Evolutionary conservation across 495 filamentous ascomycete genomes (phyloP).

Genomic region (Parmelia sp.): DNA sequence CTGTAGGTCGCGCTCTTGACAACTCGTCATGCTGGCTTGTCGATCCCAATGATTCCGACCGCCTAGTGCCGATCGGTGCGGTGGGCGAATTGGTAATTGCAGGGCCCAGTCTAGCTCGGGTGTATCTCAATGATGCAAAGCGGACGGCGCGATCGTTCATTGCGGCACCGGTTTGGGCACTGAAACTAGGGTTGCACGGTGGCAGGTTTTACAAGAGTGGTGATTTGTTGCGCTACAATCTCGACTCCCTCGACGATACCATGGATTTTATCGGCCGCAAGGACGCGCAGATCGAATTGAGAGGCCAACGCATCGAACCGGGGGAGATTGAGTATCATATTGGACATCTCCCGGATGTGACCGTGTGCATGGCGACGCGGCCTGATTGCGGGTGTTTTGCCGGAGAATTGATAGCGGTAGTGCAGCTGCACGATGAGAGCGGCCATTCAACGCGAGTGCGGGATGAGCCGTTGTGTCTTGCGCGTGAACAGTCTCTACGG

Average conservation of each 20-base stretch:
- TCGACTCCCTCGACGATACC: constrained; percentile 25
- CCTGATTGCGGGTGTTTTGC: constrained; percentile 1
- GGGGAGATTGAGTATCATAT: constrained; percentile 23
- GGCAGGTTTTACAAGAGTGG: constrained; percentile 32
- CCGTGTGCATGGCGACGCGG: neutral
- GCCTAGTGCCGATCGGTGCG: constrained; percentile 34
- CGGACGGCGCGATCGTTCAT: constrained; percentile 34
- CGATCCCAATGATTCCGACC: constrained; percentile 28
- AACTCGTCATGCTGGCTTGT: constrained; percentile 34
- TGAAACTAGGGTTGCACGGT: neutral
- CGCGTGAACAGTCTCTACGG: neutral
- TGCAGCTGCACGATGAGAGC: neutral
- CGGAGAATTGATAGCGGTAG: constrained; percentile 2
- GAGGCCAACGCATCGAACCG: constrained; percentile 22
- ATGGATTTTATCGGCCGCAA: constrained; percentile 32
- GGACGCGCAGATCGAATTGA: constrained; percentile 25
- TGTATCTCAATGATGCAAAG: constrained; percentile 35
- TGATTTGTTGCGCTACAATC: constrained; percentile 33
- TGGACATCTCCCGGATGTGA: neutral
- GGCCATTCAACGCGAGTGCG: neutral
- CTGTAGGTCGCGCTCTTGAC: constrained; percentile 16
- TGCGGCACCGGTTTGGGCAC: constrained; percentile 17
- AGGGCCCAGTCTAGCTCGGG: constrained; percentile 31
- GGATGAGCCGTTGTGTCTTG: neutral
- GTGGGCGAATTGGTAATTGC: constrained; percentile 38